A percentile compares a stretch with the other conserved stretches of the same genome.
phyloP scores from a whole-genome alignment of 179 eudicot genomes.

The Amaranthus tricolor region DNA sequence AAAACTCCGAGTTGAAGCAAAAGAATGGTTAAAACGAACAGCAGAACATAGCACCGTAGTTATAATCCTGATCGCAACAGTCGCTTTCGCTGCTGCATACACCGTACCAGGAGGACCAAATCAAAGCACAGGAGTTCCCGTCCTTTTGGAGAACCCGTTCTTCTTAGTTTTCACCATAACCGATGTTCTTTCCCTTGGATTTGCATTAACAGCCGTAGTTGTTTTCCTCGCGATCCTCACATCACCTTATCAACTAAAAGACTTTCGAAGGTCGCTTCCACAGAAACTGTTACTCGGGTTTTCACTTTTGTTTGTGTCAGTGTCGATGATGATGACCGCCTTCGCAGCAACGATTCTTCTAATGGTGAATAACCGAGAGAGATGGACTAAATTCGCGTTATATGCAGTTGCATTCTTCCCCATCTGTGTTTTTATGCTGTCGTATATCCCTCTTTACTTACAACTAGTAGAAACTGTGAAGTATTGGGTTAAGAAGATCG shows the following conservation, averaged over 20 bases:
- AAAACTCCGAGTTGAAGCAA: slow-evolving; percentile 5
- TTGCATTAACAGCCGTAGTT: slow-evolving; percentile 13
- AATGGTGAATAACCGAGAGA: slow-evolving; percentile 7
- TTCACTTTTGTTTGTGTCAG: slow-evolving; percentile 10
- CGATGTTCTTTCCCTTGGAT: slow-evolving; percentile 8
- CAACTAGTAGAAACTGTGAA: slow-evolving; percentile 6
- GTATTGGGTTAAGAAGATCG: slow-evolving; percentile 3
- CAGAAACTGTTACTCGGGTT: slow-evolving; percentile 3
- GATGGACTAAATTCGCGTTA: slow-evolving; percentile 16
- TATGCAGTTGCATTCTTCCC: slow-evolving; percentile 15
- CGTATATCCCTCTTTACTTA: slow-evolving; percentile 15
- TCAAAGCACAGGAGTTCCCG: slow-evolving; percentile 5
- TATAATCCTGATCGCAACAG: slow-evolving; percentile 17
- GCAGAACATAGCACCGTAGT: slow-evolving; percentile 17
- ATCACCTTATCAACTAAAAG: slow-evolving; percentile 8
- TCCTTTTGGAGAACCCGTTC: slow-evolving; percentile 8
- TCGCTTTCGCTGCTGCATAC: slow-evolving; percentile 20
- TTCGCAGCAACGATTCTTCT: slow-evolving; percentile 17
- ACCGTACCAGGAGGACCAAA: slow-evolving; percentile 17
- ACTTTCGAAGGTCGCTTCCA: slow-evolving; percentile 16
- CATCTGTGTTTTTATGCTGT: slow-evolving; percentile 9
- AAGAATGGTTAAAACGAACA: slow-evolving; percentile 17
- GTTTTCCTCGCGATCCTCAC: slow-evolving; percentile 6
- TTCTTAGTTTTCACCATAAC: slow-evolving; percentile 16
- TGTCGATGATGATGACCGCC: slow-evolving; percentile 21